A percentile compares a stretch with the other conserved stretches of the same genome.
Conservation (phyloP, 306 rosid species). For the Prunus mume region DNA sequence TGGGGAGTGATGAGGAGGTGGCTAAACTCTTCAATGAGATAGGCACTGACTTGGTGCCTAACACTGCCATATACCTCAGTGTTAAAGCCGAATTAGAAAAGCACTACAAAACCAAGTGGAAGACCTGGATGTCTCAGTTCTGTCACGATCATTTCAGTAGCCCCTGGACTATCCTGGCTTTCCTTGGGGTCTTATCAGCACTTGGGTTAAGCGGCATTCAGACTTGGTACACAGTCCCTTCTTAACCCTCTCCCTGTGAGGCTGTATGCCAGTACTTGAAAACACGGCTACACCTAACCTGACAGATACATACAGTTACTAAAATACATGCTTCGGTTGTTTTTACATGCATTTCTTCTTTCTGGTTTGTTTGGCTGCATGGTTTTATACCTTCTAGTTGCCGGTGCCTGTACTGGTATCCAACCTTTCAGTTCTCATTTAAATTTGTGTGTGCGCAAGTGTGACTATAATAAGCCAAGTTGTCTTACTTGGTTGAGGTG, state of each 20-base stretch:
- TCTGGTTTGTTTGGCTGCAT: neutral
- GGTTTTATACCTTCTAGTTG: neutral
- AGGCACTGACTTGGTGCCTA: constrained; percentile 17
- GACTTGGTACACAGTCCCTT: neutral
- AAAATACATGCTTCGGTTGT: neutral
- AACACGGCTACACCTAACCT: neutral
- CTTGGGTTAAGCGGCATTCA: constrained; percentile 13
- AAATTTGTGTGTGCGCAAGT: neutral
- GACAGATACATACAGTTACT: neutral
- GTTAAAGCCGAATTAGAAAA: neutral
- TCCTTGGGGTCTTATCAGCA: neutral
- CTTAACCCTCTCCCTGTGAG: neutral
- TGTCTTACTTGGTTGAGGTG: neutral
- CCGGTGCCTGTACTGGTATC: neutral
- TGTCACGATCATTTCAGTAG: constrained; percentile 19
- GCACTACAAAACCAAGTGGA: neutral
- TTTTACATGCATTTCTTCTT: neutral
- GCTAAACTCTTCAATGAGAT: constrained; percentile 24
- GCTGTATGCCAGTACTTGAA: constrained; percentile 3
- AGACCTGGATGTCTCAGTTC: constrained; percentile 27
- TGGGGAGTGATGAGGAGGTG: constrained; percentile 44
- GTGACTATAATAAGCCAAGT: neutral
- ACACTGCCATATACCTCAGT: neutral
- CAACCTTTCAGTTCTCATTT: neutral
- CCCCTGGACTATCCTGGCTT: constrained; percentile 30